Conservation (phyloP, 257 asterid genomes). For the Scutellaria baicalensis region DNA sequence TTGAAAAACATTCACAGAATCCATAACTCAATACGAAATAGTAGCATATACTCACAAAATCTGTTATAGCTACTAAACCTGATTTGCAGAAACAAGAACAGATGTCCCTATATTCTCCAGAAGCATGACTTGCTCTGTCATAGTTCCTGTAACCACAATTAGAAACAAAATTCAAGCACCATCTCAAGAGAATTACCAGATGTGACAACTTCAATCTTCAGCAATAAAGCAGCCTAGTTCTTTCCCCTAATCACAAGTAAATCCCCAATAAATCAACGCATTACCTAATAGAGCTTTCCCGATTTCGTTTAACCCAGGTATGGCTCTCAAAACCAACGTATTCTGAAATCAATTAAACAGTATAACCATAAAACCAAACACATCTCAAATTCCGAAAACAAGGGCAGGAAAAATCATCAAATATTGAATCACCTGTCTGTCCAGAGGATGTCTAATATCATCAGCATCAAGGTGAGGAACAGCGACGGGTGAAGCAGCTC, state of each 20-base stretch:
- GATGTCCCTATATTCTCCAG: constrained; percentile 97
- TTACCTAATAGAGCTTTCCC: constrained; percentile 86
- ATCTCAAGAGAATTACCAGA: neutral
- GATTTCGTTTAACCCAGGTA: constrained; percentile 81
- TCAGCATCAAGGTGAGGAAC: constrained; percentile 78
- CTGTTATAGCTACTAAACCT: constrained; percentile 29
- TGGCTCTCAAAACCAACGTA: constrained; percentile 80
- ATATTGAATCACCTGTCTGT: constrained; percentile 55
- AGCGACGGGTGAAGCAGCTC: constrained; percentile 52
- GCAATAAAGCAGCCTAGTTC: neutral
- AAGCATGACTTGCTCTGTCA: constrained; percentile 92
- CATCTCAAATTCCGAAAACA: neutral
- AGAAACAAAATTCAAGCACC: neutral
- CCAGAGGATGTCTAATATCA: constrained; percentile 91
- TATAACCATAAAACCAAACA: neutral
- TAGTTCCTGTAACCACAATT: constrained; percentile 49
- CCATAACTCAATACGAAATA: neutral
- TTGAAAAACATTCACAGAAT: neutral
- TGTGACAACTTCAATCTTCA: neutral
- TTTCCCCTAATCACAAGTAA: neutral
- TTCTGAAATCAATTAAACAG: constrained; percentile 39
- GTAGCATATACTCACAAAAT: neutral
- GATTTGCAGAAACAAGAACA: constrained; percentile 72
- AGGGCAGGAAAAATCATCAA: neutral
- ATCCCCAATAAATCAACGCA: neutral